Conservation (phyloP, 441 rosid species). For the Breynia disticha region DNA sequence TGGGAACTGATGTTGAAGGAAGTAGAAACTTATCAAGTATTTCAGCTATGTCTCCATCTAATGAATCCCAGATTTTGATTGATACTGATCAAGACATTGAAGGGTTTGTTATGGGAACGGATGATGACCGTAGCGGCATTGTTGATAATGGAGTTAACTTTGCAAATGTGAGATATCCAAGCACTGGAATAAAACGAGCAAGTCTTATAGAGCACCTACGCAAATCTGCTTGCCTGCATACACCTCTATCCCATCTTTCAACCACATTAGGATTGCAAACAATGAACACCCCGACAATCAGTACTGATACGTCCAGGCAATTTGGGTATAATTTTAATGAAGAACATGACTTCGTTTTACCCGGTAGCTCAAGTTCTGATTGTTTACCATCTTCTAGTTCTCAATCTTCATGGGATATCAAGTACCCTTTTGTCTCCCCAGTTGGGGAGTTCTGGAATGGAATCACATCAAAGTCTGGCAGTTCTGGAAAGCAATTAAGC, state of each 20-base stretch:
- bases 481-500: conserved; percentile 63
- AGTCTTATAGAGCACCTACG: conserved; percentile 53
- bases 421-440: conserved; percentile 50
- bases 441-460: conserved; percentile 67
- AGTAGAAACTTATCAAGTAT: conserved; percentile 19
- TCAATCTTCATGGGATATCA: conserved; percentile 31
- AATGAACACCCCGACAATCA: conserved; percentile 14
- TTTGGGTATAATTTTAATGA: conserved; percentile 29
- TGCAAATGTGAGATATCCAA: conserved; percentile 42
- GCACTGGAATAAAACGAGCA: conserved; percentile 41
- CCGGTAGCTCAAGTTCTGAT: conserved; percentile 38
- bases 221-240: conserved; percentile 49
- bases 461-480: conserved; percentile 44
- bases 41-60: conserved; percentile 26
- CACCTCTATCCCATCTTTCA: conserved; percentile 51
- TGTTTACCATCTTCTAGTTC: conserved; percentile 33
- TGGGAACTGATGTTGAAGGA: conserved; percentile 21
- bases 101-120: conserved; percentile 48
- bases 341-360: conserved; percentile 25
- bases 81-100: conserved; percentile 37
- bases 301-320: conserved; percentile 17
- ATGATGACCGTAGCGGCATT: conserved; percentile 23
- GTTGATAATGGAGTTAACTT: conserved; percentile 29
- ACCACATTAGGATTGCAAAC: conserved; percentile 33
- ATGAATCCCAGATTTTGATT: conserved; percentile 21